These are phyloP conservation scores for Wallacemonas rigidus DNA, from an alignment of 208 protist genomes.

Conservation along the genomic window DNA sequence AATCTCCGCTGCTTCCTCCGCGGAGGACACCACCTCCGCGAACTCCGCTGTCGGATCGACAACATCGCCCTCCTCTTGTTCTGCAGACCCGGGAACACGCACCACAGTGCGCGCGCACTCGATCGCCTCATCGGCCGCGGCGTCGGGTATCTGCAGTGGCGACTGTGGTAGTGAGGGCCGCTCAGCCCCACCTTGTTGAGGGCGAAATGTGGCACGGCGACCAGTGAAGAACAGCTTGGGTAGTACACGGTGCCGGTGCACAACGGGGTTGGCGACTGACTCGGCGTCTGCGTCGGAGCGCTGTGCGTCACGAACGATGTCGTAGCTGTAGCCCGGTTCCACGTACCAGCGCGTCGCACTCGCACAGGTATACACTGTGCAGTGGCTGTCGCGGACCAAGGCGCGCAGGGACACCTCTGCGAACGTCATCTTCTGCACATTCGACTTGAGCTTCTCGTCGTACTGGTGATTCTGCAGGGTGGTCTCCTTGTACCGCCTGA, in stretches of 20 bases:
- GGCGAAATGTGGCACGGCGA: background rate
- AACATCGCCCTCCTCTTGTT: background rate
- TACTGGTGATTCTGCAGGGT: conserved; percentile 29
- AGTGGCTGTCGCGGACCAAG: conserved; percentile 33
- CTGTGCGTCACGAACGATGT: background rate
- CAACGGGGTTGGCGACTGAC: background rate
- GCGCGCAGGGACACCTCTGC: conserved; percentile 48
- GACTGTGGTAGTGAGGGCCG: too few relatives aligned
- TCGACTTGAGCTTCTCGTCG: conserved; percentile 48
- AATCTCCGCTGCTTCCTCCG: background rate
- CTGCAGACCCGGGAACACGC: background rate
- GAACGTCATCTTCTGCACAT: conserved; percentile 23
- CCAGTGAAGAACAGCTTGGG: conserved; percentile 39
- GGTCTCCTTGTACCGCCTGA: conserved; percentile 35
- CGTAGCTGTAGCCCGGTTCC: conserved; percentile 29
- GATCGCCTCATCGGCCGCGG: background rate
- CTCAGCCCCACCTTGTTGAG: background rate
- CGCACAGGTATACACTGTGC: background rate
- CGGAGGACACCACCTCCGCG: background rate
- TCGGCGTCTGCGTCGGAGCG: too few relatives aligned
- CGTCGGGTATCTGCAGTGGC: background rate
- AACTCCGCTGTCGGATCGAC: background rate
- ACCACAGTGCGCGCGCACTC: background rate
- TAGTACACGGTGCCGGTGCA: conserved; percentile 11
- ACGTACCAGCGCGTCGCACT: conserved; percentile 32